Base-by-base conservation (phyloP, 2,329 filamentous ascomycete species). In the Hymenoscyphus salicellus region DNA sequence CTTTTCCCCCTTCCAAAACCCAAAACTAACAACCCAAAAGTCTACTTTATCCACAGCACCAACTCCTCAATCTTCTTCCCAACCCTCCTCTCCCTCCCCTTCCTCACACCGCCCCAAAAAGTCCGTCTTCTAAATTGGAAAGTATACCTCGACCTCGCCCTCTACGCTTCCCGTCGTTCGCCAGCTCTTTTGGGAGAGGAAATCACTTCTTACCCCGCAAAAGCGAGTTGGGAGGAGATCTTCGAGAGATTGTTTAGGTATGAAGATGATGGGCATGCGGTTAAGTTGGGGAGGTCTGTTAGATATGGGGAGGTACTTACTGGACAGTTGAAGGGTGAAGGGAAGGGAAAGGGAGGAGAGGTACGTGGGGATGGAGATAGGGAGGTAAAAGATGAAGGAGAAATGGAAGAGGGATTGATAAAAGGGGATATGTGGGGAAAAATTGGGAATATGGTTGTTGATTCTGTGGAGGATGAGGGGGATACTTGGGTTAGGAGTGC, bases 121-220 rank as follows among this genome's bases (percentile, higher is more conserved):
- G 79, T 82, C 14, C 86, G 91, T 5, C 78, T 97, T 0, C 80
- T 97, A 7, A 90, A 95, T 76, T 93, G 88, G 85, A 96, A 96
- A 77, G 90, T 88, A 59, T 86, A 92, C 52, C 78, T 88, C 70
- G 91, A 95, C 74, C 79, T 96, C 5, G 73, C 88, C 5, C 81
- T 92, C 77, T 97, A 96, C 75, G 84, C 88, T 0, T 90, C 89
- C 1, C 83, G 89, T 10, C 84, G 83, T 3, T 83, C 82, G 1
- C 89, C 92, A 0, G 76, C 82, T 0, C 82, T 93, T 0, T 77
- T 83, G 0, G 64, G 86, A 0, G 81, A 87, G 3, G 82, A 87
- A 58, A 83, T 96, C 61, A 77, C 75, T 0, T 73, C 77, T 0
- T 94, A 95, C 72, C 75, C 78, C 1, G 83, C 88, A 0, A 71